phyloP scores from a whole-genome alignment of 1,284 basidiomycete species.

The Salmacisia buchloeana region DNA sequence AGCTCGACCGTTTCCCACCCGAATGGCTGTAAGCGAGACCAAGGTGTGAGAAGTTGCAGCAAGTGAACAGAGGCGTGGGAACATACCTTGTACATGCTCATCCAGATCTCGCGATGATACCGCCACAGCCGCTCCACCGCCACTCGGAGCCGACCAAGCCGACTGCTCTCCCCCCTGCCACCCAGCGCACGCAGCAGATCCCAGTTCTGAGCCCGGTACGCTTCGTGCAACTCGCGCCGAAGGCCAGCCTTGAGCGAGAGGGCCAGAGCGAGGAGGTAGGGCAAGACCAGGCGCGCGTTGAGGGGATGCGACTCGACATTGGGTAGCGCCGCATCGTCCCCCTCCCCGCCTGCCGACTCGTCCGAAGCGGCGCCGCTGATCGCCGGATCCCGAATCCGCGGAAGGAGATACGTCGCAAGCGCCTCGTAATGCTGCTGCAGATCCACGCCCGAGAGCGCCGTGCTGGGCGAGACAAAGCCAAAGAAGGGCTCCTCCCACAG shows the following conservation, averaged over 20 bases:
- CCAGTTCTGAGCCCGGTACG: conserved; percentile 30
- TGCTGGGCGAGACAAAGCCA: conserved; percentile 30
- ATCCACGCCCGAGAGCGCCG: conserved; percentile 27
- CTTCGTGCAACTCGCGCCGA: conserved; percentile 27
- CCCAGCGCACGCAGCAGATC: conserved; percentile 21
- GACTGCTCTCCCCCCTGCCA: conserved; percentile 7
- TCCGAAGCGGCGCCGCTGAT: neutral
- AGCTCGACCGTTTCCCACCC: conserved; percentile 51
- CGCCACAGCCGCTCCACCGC: conserved; percentile 37
- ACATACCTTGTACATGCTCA: conserved; percentile 35
- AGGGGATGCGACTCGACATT: conserved; percentile 21
- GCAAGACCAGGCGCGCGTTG: conserved; percentile 31
- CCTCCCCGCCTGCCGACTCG: neutral
- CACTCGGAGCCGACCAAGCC: conserved; percentile 9
- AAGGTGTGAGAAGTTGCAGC: conserved; percentile 10
- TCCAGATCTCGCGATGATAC: conserved; percentile 49
- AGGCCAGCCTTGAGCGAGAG: conserved; percentile 32
- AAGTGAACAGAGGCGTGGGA: neutral
- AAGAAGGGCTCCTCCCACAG: conserved; percentile 47
- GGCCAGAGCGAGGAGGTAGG: conserved; percentile 23
- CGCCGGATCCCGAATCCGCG: neutral
- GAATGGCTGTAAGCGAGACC: conserved; percentile 25
- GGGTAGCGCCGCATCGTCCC: neutral
- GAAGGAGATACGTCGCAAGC: neutral
- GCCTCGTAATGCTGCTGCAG: conserved; percentile 24